Evolutionary conservation across 331 rosid species (phyloP), one percentile per base, ranked within the genome.

Genomic region (Cydonia oblonga): DNA sequence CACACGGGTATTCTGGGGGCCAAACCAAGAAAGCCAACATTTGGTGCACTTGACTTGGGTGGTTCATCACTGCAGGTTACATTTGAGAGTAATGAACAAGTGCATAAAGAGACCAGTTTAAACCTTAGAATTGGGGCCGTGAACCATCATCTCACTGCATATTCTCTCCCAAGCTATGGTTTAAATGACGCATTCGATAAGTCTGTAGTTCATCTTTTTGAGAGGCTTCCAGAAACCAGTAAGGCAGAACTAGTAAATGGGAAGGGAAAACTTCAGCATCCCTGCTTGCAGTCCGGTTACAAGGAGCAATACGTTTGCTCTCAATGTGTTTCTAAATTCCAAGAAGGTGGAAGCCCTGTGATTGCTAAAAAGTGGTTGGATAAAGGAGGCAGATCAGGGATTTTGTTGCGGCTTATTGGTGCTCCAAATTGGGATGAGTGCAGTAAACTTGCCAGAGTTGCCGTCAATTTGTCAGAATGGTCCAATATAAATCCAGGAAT

Each of bases 11-110:
- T 86, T 64, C 84, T 95, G 69, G 96, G 97, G 44, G 86, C 81
- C 57, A 86, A 51, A 30, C 96, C 96, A n/a, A 88, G 88, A 80
- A 75, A 83, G 77, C 89, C 90, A 24, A 95, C 97, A 15, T 91
- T 80, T 76, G 99, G 97, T 33, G 92, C 97, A 7, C 97, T 95
- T 68, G 97, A 95, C 65, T 77, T 95, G 85, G 99, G 99, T 12
- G 99, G 99, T 13, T 95, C 97, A 14, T 95, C 97, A 0, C 84
- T 95, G 90, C 97, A 95, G 86, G 96, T 95, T 70, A 95, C 99
- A 14, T 95, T 91, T 79, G 97, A 91, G 86, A 95, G 95, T 80
- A 90, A 85, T 75, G 87, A 79, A 70, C 87, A 78, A 33, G 42
- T 81, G 63, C 83, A 81, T 52, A 84, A 71, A 22, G 86, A 81